Conservation (phyloP, 2,329 filamentous ascomycete genomes). For the Blastomyces emzantsi region DNA sequence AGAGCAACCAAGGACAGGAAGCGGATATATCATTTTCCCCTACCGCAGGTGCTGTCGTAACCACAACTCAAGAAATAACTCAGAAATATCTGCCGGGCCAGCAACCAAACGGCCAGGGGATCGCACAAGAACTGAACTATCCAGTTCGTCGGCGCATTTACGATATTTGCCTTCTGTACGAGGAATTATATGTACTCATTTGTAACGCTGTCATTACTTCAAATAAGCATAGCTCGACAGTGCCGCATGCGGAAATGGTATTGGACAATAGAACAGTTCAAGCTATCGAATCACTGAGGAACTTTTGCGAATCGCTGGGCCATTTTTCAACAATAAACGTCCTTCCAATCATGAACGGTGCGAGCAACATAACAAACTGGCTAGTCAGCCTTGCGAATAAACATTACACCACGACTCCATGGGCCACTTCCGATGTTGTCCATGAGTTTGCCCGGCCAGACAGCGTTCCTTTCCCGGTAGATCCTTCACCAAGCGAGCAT, state of each 20-base stretch:
- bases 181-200: conserved; percentile 58
- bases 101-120: conserved; percentile 18
- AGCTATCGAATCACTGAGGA: conserved; percentile 18
- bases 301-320: conserved; percentile 22
- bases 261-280: conserved; percentile 14
- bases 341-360: conserved; percentile 16
- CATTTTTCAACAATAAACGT: conserved; percentile 6
- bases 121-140: conserved; percentile 21
- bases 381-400: conserved; percentile 45
- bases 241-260: background rate
- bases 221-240: conserved; percentile 16
- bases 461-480: background rate
- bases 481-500: conserved; percentile 52
- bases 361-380: conserved; percentile 47
- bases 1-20: conserved; percentile 17
- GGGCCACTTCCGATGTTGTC: conserved; percentile 5
- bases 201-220: conserved; percentile 28
- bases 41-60: conserved; percentile 58
- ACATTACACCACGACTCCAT: conserved; percentile 22
- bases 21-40: conserved; percentile 66
- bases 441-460: too few species aligned
- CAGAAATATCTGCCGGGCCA: conserved; percentile 63
- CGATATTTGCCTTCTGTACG: conserved; percentile 51
- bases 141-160: conserved; percentile 49
- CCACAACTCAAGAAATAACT: conserved; percentile 61